These are phyloP conservation scores for Ajuga chamaepitys DNA, from an alignment of 257 asterid species.

Conservation along the genomic window DNA sequence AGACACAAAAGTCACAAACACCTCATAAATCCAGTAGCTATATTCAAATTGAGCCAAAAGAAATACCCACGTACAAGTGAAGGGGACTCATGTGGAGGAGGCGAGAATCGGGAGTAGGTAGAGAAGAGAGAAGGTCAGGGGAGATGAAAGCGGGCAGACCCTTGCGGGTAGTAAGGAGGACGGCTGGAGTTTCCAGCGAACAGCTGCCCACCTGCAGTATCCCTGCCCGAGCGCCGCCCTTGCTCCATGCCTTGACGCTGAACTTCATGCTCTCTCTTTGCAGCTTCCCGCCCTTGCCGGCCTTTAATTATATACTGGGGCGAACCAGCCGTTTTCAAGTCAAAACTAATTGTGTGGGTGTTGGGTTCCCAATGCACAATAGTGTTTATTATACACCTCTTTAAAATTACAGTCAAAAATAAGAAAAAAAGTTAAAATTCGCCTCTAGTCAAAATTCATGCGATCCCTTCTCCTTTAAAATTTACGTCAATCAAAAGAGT, in stretches of 20 bases:
- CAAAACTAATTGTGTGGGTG: no score
- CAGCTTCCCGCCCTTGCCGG: slow-evolving; percentile 4
- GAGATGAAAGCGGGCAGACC: slow-evolving; percentile 81
- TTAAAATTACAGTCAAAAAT: no score
- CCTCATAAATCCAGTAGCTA: background rate
- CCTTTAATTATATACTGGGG: background rate
- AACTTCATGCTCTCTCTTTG: slow-evolving; percentile 45
- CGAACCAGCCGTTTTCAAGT: no score
- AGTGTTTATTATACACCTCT: no score
- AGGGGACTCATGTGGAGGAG: slow-evolving; percentile 81
- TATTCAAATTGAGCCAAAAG: background rate
- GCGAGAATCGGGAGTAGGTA: slow-evolving; percentile 69
- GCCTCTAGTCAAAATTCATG: no score
- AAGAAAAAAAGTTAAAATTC: no score
- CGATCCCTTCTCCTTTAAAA: no score
- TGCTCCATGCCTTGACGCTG: slow-evolving; percentile 53
- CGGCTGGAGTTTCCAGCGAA: slow-evolving; percentile 77
- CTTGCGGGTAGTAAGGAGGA: slow-evolving; percentile 75
- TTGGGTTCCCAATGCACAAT: no score
- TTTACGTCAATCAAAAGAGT: no score
- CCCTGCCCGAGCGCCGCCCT: slow-evolving; percentile 74
- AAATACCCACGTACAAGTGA: slow-evolving; percentile 45
- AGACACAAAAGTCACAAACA: no score
- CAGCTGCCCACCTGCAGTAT: slow-evolving; percentile 48
- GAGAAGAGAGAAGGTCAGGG: slow-evolving; percentile 81